Percentiles rank a stretch among this genome's conserved stretches.
Conservation (phyloP, 1,284 basidiomycete species). For the Marasmius tenuissimus region DNA sequence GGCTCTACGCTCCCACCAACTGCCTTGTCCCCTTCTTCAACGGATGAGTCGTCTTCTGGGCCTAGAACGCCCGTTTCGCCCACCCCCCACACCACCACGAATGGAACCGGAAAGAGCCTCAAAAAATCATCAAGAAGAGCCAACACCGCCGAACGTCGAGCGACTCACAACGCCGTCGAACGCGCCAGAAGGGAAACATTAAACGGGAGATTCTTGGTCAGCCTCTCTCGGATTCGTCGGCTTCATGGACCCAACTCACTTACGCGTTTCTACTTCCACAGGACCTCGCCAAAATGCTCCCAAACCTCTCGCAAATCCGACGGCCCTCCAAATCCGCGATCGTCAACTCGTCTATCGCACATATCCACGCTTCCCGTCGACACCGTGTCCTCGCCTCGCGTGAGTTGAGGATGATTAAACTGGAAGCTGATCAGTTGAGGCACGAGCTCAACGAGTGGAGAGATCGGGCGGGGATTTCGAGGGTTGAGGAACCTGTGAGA, state of each 20-base stretch:
- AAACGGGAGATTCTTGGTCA: constrained; percentile 84
- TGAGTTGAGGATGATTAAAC: constrained; percentile 73
- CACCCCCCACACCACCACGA: neutral
- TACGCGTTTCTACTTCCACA: constrained; percentile 25
- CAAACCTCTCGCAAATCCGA: constrained; percentile 88
- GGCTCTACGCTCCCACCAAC: neutral
- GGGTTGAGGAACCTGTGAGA: constrained; percentile 67
- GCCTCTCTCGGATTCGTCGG: constrained; percentile 33
- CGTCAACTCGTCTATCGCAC: constrained; percentile 88
- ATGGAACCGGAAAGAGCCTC: constrained; percentile 39
- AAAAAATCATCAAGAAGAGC: constrained; percentile 80
- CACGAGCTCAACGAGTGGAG: constrained; percentile 90
- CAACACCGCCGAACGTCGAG: constrained; percentile 91
- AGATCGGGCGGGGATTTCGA: constrained; percentile 66
- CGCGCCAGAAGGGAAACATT: constrained; percentile 88
- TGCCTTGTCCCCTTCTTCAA: constrained; percentile 7
- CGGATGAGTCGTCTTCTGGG: constrained; percentile 7
- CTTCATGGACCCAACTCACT: too few species aligned
- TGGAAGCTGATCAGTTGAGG: constrained; percentile 78
- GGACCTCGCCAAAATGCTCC: constrained; percentile 87
- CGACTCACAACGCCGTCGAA: constrained; percentile 95
- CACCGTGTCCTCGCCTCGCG: constrained; percentile 77
- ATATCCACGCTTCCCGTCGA: constrained; percentile 79
- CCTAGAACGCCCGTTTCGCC: constrained; percentile 10
- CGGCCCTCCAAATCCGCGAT: constrained; percentile 95